phyloP scores from a whole-genome alignment of 2,329 filamentous ascomycete genomes.

The Beauveria brongniartii region DNA sequence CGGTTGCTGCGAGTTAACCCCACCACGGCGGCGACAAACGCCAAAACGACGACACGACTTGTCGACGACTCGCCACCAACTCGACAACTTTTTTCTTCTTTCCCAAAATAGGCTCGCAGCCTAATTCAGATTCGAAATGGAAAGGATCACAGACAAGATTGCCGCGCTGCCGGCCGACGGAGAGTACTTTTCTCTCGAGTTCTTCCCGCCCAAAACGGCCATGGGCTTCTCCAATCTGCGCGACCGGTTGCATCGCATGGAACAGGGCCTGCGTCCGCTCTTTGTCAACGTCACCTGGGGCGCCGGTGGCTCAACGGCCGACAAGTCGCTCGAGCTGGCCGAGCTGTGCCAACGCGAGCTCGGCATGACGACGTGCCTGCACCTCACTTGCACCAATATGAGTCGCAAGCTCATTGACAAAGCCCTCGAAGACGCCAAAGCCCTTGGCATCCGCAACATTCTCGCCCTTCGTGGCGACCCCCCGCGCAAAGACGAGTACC shows the following conservation, averaged over 20 bases:
- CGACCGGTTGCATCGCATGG: constrained; percentile 90
- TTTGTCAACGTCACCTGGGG: constrained; percentile 99
- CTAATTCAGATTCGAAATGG: constrained; percentile 39
- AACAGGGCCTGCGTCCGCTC: constrained; percentile 77
- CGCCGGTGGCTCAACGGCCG: constrained; percentile 83
- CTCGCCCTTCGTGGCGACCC: constrained; percentile 87
- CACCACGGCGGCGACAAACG: constrained; percentile 2
- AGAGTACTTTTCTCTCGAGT: constrained; percentile 93
- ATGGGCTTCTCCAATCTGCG: constrained; percentile 95
- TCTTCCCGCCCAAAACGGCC: constrained; percentile 95
- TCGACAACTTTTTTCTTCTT: background rate
- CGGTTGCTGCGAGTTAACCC: constrained; percentile 1
- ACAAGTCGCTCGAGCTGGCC: constrained; percentile 86
- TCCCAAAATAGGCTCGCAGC: background rate
- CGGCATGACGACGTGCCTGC: constrained; percentile 87
- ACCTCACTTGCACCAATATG: constrained; percentile 98
- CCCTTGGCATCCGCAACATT: constrained; percentile 85
- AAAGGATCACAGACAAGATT: constrained; percentile 93
- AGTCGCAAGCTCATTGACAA: constrained; percentile 77
- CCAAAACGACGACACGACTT: background rate
- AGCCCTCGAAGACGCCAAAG: constrained; percentile 83
- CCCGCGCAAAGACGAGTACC: constrained; percentile 81
- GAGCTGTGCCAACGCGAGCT: constrained; percentile 92
- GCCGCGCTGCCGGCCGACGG: constrained; percentile 74
- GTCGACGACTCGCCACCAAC: background rate